Conservation (phyloP, 495 filamentous ascomycete species). For the Hyaloscypha bicolor region DNA sequence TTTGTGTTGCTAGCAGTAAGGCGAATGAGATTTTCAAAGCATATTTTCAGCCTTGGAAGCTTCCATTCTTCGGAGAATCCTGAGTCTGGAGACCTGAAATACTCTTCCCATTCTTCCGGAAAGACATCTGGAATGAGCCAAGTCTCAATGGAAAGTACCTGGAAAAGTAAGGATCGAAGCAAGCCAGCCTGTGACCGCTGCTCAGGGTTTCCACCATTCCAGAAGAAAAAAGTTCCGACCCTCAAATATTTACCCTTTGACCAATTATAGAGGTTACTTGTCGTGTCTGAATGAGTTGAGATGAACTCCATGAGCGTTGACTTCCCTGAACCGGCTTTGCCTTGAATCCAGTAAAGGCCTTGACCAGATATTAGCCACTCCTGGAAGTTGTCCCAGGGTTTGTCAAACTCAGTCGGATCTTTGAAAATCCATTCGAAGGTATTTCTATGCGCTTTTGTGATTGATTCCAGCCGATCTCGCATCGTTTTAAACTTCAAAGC, state of each 20-base stretch:
- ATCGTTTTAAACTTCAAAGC: conserved; percentile 28
- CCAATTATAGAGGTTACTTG: conserved; percentile 29
- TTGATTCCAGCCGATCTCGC: conserved; percentile 26
- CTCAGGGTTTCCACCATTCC: conserved; percentile 34
- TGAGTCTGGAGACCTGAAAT: too few species aligned
- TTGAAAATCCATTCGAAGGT: conserved; percentile 37
- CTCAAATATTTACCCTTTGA: conserved; percentile 17
- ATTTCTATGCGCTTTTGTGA: conserved; percentile 27
- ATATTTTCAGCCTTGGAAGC: too few species aligned
- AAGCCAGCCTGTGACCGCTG: conserved; percentile 37
- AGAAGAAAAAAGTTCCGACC: conserved; percentile 41
- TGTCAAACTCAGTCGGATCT: too few species aligned
- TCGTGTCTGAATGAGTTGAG: conserved; percentile 22
- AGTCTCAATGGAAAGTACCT: conserved; percentile 17
- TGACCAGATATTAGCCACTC: conserved; percentile 28
- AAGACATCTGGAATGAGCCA: conserved; percentile 26
- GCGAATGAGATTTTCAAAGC: not conserved
- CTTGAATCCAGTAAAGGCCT: conserved; percentile 40
- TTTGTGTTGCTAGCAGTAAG: too few species aligned
- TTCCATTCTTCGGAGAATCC: too few species aligned
- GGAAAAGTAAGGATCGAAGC: conserved; percentile 33
- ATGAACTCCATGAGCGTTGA: conserved; percentile 46
- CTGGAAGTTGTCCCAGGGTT: conserved; percentile 20
- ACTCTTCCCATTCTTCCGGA: conserved; percentile 6
- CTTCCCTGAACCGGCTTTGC: conserved; percentile 43